phyloP scores from a whole-genome alignment of 2,329 filamentous ascomycete species.

The Cadophora gregata region DNA sequence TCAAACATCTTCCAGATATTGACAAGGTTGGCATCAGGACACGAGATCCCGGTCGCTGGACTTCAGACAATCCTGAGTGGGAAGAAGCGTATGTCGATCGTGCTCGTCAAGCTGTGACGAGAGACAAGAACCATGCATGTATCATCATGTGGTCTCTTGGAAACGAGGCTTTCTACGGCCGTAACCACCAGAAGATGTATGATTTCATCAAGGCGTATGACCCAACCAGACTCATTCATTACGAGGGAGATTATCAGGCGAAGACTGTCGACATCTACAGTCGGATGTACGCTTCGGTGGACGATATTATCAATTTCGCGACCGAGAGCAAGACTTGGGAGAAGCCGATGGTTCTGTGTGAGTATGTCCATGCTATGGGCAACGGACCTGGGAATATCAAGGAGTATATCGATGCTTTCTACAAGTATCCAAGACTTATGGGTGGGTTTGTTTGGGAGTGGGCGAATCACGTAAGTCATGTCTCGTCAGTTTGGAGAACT shows the following conservation, averaged over 20 bases:
- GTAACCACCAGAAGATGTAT: constrained; percentile 61
- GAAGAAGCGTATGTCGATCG: constrained; percentile 61
- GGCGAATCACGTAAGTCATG: constrained; percentile 47
- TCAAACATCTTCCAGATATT: constrained; percentile 50
- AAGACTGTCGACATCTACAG: constrained; percentile 59
- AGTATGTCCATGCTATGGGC: constrained; percentile 57
- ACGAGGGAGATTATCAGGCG: constrained; percentile 60
- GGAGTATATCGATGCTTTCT: constrained; percentile 61
- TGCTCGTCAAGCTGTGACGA: constrained; percentile 57
- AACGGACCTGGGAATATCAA: constrained; percentile 63
- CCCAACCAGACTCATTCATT: constrained; percentile 59
- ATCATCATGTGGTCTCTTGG: constrained; percentile 65
- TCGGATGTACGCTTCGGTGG: constrained; percentile 59
- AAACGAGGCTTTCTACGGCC: constrained; percentile 63
- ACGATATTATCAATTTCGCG: constrained; percentile 36
- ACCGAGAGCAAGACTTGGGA: constrained; percentile 31
- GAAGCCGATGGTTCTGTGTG: constrained; percentile 48
- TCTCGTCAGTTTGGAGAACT: background rate
- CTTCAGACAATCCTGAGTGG: constrained; percentile 56
- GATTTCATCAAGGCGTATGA: constrained; percentile 58
- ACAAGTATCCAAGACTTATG: constrained; percentile 57
- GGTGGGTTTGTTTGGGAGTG: constrained; percentile 59
- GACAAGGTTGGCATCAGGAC: constrained; percentile 53
- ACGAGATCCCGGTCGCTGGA: constrained; percentile 56
- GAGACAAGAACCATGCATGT: constrained; percentile 62